phyloP scores from a whole-genome alignment of 2,329 filamentous ascomycete species.

The Monilinia aucupariae region DNA sequence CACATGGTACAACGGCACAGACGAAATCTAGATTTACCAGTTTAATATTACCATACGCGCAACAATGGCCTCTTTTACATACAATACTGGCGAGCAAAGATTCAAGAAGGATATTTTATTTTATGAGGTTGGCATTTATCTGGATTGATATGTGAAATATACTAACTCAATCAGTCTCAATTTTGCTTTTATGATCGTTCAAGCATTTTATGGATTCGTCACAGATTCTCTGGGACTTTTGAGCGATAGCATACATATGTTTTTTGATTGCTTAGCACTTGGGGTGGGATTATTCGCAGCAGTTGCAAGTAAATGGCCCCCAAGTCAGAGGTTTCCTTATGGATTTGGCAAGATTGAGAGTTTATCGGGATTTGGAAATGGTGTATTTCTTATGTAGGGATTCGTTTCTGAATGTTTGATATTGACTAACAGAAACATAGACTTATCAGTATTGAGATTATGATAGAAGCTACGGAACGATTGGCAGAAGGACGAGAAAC shows the following conservation, averaged over 20 bases:
- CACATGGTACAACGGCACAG: conserved; percentile 31
- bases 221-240: conserved; percentile 93
- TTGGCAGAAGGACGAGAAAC: conserved; percentile 79
- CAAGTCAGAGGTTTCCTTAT: conserved; percentile 83
- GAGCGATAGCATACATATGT: conserved; percentile 98
- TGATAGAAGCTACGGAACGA: conserved; percentile 87
- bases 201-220: conserved; percentile 88
- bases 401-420: not conserved
- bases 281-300: conserved; percentile 85
- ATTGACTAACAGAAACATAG: conserved; percentile 40
- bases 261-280: conserved; percentile 93
- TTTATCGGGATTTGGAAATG: conserved; percentile 91
- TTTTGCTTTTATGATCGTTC: conserved; percentile 89
- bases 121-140: conserved; percentile 66
- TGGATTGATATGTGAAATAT: conserved; percentile 9
- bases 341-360: conserved; percentile 97
- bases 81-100: conserved; percentile 86
- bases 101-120: conserved; percentile 93
- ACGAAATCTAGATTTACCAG: conserved; percentile 64
- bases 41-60: conserved; percentile 63
- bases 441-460: conserved; percentile 91
- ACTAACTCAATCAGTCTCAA: conserved; percentile 60
- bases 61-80: conserved; percentile 71
- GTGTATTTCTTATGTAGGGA: conserved; percentile 80
- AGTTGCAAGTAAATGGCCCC: conserved; percentile 95